Evolutionary conservation across 192 early-diverging fungal genomes (phyloP), one percentile per base, ranked within the genome.

Genomic region (Coemansia sp.): DNA sequence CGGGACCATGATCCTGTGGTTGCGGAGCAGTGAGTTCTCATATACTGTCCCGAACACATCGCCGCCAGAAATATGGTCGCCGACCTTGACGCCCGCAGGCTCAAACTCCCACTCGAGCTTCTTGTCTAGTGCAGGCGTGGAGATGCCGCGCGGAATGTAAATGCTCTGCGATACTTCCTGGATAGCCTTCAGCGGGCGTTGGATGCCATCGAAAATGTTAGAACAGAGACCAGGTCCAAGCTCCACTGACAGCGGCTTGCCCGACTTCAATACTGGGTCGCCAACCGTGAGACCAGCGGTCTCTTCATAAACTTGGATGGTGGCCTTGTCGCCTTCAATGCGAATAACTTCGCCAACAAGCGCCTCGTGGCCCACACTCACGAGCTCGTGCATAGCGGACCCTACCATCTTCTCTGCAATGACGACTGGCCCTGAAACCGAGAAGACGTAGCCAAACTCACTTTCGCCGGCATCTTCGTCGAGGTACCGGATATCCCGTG

Each of bases 221-320:
- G 88, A 86, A 61, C 73, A 73, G 38, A 80, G 87, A 83, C 96
- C 97, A 67, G 98, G 98, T 10, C 98, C 98, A 38, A 99, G 87
- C 78, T 99, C 98, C 52, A 97, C 96, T 1, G 96, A 98, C 58
- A 99, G 82, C 26, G 98, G 98, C 80, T 97, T 96, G 63, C 98
- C 95, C 41, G 98, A 96, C 76, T 89, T 88, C 26, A 99, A 87
- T 31, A 99, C 98, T 7, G 98, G 98, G 85, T 99, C 98, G 44
- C 98, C 98, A 52, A 99, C 95, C 23, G 94, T 98, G 60, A 99
- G 83, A 62, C 98, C 98, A 38, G 94, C 95, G 50, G 98, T 99
- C 76, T 99, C 98, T 68, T 99, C 98, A 85, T 99, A 99, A 22
- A 99, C 98, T 83, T 99, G 98, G 68, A 99, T 90, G 23, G 98